phyloP scores from a whole-genome alignment of 495 filamentous ascomycete genomes.

The Niebla homalea region DNA sequence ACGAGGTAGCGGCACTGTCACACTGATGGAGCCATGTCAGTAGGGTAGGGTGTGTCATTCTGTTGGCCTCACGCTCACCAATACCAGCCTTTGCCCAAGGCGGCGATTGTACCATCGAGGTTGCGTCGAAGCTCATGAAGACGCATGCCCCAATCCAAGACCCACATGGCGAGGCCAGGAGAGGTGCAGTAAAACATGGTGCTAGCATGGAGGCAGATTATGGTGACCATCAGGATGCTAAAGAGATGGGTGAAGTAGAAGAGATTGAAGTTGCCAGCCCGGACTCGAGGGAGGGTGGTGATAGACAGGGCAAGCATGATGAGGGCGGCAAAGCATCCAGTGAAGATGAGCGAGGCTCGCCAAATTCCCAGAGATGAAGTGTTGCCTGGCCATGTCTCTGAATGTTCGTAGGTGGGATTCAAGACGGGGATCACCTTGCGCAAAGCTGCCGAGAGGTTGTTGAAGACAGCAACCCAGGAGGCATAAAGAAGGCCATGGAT shows the following conservation, averaged over 20 bases:
- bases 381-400: conserved; percentile 22
- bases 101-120: conserved; percentile 14
- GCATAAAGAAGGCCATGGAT: conserved; percentile 20
- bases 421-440: conserved; percentile 16
- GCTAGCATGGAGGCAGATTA: conserved; percentile 24
- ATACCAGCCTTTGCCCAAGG: conserved; percentile 22
- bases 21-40: conserved; percentile 4
- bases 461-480: conserved; percentile 17
- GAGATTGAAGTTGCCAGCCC: conserved; percentile 21
- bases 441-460: not conserved
- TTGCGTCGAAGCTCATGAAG: conserved; percentile 17
- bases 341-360: conserved; percentile 24
- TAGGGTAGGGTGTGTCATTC: not conserved
- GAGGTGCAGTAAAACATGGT: conserved; percentile 25
- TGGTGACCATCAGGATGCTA: conserved; percentile 18
- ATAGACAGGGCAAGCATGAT: conserved; percentile 18
- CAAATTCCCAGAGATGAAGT: conserved; percentile 20
- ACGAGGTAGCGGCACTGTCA: conserved; percentile 18
- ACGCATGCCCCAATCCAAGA: conserved; percentile 23
- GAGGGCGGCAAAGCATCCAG: conserved; percentile 10
- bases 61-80: conserved; percentile 5
- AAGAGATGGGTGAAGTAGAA: conserved; percentile 25
- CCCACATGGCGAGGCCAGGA: conserved; percentile 22
- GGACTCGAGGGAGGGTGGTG: conserved; percentile 18
- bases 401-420: conserved; percentile 22